phyloP scores from a whole-genome alignment of 495 filamentous ascomycete species.

The Amorphotheca resinae region DNA sequence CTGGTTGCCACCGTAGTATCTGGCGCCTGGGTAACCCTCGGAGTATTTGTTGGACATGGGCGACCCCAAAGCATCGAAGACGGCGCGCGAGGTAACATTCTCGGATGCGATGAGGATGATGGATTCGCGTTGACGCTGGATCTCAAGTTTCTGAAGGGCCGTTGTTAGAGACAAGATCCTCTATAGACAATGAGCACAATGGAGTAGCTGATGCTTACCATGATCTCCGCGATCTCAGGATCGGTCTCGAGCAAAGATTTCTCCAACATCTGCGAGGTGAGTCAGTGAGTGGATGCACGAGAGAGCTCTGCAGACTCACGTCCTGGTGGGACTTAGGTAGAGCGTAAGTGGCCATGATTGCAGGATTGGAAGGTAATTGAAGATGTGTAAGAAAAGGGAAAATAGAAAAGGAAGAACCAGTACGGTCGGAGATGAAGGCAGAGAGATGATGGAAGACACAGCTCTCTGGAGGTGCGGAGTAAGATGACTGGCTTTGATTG shows the following conservation, averaged over 20 bases:
- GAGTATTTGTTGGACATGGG: constrained; percentile 99
- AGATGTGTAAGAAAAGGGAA: too few relatives aligned
- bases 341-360: constrained; percentile 47
- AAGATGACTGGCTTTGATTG: too few relatives aligned
- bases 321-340: constrained; percentile 81
- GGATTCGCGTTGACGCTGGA: constrained; percentile 94
- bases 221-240: constrained; percentile 85
- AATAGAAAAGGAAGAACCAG: too few relatives aligned
- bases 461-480: too few relatives aligned
- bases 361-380: too few relatives aligned
- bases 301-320: constrained; percentile 37
- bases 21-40: constrained; percentile 93
- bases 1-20: constrained; percentile 99
- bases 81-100: constrained; percentile 79
- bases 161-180: constrained; percentile 1
- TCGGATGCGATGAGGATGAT: constrained; percentile 96
- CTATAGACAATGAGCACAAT: too few relatives aligned
- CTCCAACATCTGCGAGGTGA: constrained; percentile 70
- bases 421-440: too few relatives aligned
- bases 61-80: constrained; percentile 80
- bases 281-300: constrained; percentile 26
- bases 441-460: too few relatives aligned
- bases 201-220: constrained; percentile 45
- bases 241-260: constrained; percentile 72
- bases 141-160: constrained; percentile 61